Evolutionary conservation across 1,139 yeast species (phyloP), one percentile per base, ranked within the genome.

Genomic region (Blastobotrys capitulatus): DNA sequence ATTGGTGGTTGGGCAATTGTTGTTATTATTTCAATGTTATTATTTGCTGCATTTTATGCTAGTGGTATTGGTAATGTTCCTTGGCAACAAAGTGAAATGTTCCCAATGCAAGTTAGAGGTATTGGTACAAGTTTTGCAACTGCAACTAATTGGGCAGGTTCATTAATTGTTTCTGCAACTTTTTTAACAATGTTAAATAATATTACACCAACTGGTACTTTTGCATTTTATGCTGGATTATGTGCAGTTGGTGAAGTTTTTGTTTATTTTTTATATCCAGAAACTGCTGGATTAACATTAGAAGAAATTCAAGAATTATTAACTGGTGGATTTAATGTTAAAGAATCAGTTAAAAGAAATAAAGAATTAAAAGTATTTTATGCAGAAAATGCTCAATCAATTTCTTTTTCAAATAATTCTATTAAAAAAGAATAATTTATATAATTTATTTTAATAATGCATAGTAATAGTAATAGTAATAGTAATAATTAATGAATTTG

Each of bases 11-110:
- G 97, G 97, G 95, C 96, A 7, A 42, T 86, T 56, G 81, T 89
- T 12, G 80, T 90, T 52, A 85, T 92, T 57, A 74, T 89, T 36
- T 83, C 89, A 54, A 89, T 89, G 88, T 87, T 90, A 55, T 66
- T 80, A 46, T 90, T 77, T 64, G 96, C 89, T 44, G 96, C 95
- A 5, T 82, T 85, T 50, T 90, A 90, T 65, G 96, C 97, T 40
- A 74, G 87, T 56, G 97, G 97, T 59, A 87, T 90, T 59, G 97
- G 97, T 69, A 89, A 90, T 66, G 90, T 88, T 52, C 97, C 97
- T 46, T 90, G 97, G 97, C 96, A 92, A 62, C 97, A 94, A 63
- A 85, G 92, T 47, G 97, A 90, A 69, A 73, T 90, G 63, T 89
- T 90, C 72, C 92, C 96, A 26, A 95, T 89, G 73, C 79, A 82